phyloP scores from a whole-genome alignment of 352 stramenopile species.

The Globisporangium camurandrum region DNA sequence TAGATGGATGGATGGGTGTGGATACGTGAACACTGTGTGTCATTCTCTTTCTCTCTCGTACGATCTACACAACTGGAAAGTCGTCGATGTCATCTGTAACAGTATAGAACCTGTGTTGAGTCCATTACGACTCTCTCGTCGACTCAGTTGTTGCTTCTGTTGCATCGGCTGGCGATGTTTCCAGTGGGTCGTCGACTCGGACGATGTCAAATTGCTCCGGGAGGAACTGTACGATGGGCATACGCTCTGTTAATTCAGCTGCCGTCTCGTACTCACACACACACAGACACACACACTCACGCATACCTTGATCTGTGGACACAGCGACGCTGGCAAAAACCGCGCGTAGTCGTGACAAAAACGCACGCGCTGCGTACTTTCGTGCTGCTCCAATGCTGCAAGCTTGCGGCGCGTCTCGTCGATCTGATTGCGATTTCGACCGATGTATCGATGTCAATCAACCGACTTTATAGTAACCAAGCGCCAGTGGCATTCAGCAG shows the following conservation, averaged over 20 bases:
- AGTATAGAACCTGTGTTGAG: too few species aligned
- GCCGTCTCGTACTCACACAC: neutral
- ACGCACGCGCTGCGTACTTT: constrained; percentile 24
- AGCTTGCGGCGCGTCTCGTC: constrained; percentile 47
- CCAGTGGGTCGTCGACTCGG: constrained; percentile 11
- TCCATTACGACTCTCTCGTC: too few species aligned
- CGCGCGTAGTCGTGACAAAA: constrained; percentile 59
- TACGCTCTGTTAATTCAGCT: neutral
- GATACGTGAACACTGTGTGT: too few species aligned
- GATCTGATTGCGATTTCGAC: constrained; percentile 31
- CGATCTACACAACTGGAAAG: constrained; percentile 33
- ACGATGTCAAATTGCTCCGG: constrained; percentile 47
- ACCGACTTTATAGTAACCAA: too few species aligned
- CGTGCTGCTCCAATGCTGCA: constrained; percentile 35
- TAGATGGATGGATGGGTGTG: too few species aligned
- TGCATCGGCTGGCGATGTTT: too few species aligned
- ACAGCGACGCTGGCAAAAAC: constrained; percentile 64
- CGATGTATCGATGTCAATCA: too few species aligned
- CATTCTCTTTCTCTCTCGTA: neutral
- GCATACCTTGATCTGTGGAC: constrained; percentile 59
- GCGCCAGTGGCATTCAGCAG: too few species aligned
- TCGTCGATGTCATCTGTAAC: constrained; percentile 45
- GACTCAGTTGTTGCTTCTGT: too few species aligned
- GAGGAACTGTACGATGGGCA: constrained; percentile 24
- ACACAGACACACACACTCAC: neutral